Conservation (phyloP, 306 rosid species). For the Prunus kanzakura region DNA sequence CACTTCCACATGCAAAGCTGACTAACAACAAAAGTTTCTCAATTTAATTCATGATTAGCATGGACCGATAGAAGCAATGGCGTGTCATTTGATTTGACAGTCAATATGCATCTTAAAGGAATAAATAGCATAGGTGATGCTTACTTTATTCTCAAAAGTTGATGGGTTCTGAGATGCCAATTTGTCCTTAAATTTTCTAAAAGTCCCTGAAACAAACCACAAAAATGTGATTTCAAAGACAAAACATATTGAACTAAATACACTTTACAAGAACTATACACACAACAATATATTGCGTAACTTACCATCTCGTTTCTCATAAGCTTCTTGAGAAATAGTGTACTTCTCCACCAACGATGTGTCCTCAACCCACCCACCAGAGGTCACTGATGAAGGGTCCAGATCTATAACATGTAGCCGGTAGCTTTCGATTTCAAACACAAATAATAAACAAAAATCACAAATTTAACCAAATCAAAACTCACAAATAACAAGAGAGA, state of each 20-base stretch:
- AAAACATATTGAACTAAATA: not conserved
- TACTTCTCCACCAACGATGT: constrained; percentile 87
- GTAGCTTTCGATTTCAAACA: constrained; percentile 40
- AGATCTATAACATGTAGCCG: constrained; percentile 75
- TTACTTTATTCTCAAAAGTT: constrained; percentile 57
- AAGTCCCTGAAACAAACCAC: constrained; percentile 58
- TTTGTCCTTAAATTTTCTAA: constrained; percentile 73
- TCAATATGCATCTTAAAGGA: not conserved
- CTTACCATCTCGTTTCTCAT: constrained; percentile 67
- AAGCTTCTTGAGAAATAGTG: constrained; percentile 80
- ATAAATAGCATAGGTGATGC: constrained; percentile 11
- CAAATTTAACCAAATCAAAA: not conserved
- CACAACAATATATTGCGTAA: not conserved
- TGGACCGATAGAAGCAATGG: not conserved
- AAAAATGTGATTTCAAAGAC: not conserved
- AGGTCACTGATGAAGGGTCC: constrained; percentile 82
- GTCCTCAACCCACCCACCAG: constrained; percentile 98
- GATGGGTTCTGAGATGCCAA: constrained; percentile 54
- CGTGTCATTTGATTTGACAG: not conserved
- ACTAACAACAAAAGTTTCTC: not conserved
- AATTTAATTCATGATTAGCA: not conserved
- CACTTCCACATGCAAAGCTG: constrained; percentile 3
- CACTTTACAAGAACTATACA: not conserved
- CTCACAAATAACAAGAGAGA: not conserved
- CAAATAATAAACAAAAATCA: constrained; percentile 12